These are phyloP conservation scores for Coriaria nepalensis DNA, from an alignment of 306 rosid species.

Conservation along the genomic window DNA sequence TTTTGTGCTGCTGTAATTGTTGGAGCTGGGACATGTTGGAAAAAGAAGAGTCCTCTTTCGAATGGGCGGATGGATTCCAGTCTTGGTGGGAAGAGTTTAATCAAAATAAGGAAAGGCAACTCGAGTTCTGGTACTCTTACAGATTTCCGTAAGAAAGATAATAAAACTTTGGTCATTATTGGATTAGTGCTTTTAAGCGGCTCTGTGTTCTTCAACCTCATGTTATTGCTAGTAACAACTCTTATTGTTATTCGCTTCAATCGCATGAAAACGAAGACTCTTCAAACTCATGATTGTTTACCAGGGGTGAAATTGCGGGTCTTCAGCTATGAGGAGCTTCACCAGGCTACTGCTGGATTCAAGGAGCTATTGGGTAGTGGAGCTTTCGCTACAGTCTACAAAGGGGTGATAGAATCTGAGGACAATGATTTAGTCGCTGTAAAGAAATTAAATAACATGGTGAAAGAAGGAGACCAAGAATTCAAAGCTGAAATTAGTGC, in stretches of 20 bases:
- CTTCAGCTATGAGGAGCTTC: conserved; percentile 15
- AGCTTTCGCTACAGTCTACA: conserved; percentile 19
- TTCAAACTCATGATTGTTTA: neutral
- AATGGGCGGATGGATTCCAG: conserved; percentile 23
- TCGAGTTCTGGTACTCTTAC: conserved; percentile 9
- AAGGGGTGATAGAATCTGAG: conserved; percentile 13
- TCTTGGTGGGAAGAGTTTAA: conserved; percentile 1
- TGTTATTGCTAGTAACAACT: conserved; percentile 10
- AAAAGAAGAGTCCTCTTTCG: conserved; percentile 34
- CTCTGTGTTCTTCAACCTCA: conserved; percentile 25
- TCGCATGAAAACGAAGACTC: neutral
- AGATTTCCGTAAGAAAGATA: conserved; percentile 5
- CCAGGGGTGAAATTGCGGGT: conserved; percentile 9
- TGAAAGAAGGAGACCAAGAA: conserved; percentile 24
- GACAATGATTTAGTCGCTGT: conserved; percentile 18
- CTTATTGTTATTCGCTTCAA: conserved; percentile 8
- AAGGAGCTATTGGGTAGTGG: conserved; percentile 22
- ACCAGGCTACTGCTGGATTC: conserved; percentile 17
- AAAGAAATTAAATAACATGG: conserved; percentile 18
- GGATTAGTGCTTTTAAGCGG: conserved; percentile 27
- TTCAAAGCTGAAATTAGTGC: conserved; percentile 19
- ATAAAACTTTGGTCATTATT: conserved; percentile 12
- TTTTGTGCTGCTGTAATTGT: conserved; percentile 27
- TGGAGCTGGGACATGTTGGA: conserved; percentile 25
- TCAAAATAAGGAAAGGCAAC: conserved; percentile 31